Conservation (phyloP, 140 eudicot species). For the Artemisia princeps region DNA sequence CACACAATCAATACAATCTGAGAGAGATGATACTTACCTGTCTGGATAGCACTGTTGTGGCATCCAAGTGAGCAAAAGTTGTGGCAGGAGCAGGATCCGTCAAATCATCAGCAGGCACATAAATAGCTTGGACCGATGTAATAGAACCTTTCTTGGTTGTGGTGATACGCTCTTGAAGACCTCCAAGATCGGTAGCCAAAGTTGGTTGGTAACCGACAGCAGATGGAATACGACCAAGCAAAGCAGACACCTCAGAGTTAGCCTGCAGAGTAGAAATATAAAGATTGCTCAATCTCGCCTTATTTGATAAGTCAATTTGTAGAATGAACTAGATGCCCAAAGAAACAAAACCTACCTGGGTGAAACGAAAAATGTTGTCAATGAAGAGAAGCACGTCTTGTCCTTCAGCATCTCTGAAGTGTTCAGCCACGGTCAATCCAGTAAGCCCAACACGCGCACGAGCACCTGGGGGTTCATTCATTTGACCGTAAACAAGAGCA, state of each 20-base stretch:
- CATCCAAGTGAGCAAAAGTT: constrained; percentile 76
- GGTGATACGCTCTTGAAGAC: constrained; percentile 74
- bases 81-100: constrained; percentile 82
- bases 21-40: constrained; percentile 32
- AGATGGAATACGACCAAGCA: constrained; percentile 76
- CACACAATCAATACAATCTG: neutral
- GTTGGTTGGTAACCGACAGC: constrained; percentile 85
- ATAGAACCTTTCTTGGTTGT: constrained; percentile 80
- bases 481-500: constrained; percentile 74
- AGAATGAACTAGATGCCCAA: neutral
- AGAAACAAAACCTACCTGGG: constrained; percentile 34
- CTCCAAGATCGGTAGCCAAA: constrained; percentile 78
- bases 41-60: constrained; percentile 67
- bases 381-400: constrained; percentile 67
- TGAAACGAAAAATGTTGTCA: constrained; percentile 64
- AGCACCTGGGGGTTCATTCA: constrained; percentile 75
- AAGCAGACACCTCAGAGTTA: constrained; percentile 70
- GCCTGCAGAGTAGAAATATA: constrained; percentile 29
- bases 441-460: constrained; percentile 72
- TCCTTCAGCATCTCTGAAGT: constrained; percentile 69
- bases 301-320: neutral
- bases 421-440: constrained; percentile 64
- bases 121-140: constrained; percentile 69
- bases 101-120: constrained; percentile 77
- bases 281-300: neutral